phyloP scores from a whole-genome alignment of 2,329 filamentous ascomycete genomes.

The Cytospora paraplurivora region DNA sequence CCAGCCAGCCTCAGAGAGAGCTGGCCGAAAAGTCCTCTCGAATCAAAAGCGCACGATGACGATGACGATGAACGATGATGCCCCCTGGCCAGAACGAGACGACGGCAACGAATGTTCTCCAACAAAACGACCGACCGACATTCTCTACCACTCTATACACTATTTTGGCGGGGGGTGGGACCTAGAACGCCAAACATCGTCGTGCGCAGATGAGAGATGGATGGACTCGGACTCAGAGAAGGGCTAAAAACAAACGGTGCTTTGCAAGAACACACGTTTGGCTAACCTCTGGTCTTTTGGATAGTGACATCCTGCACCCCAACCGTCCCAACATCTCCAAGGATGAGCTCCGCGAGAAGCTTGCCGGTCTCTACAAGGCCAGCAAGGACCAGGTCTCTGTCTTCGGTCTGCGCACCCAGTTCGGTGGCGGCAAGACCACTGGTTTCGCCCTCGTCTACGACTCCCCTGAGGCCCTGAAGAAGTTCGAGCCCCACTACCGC shows the following conservation, averaged over 20 bases:
- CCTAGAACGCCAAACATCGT: background rate
- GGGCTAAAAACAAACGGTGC: constrained; percentile 2
- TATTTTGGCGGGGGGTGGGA: too few species aligned
- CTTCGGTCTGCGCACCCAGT: constrained; percentile 98
- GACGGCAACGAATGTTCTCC: too few species aligned
- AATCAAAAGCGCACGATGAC: too few species aligned
- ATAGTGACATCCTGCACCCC: constrained; percentile 98
- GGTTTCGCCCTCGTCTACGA: constrained; percentile 99
- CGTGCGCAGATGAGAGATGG: background rate
- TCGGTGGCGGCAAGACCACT: constrained; percentile 99
- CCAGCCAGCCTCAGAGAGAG: too few species aligned
- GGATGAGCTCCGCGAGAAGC: constrained; percentile 95
- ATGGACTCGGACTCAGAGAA: constrained; percentile 3
- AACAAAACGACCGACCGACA: too few species aligned
- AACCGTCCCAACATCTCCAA: constrained; percentile 98
- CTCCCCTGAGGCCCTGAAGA: constrained; percentile 97
- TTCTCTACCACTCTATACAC: too few species aligned
- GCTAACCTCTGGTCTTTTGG: constrained; percentile 3
- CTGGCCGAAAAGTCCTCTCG: too few species aligned
- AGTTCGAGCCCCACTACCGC: constrained; percentile 99
- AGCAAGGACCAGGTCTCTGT: constrained; percentile 96
- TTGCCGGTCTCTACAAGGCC: constrained; percentile 95
- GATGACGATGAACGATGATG: too few species aligned
- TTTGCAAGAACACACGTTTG: constrained; percentile 4
- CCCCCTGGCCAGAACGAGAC: too few species aligned